Base-by-base conservation (phyloP, 2,329 filamentous ascomycete species). In the Pestalotiopsis sp. region DNA sequence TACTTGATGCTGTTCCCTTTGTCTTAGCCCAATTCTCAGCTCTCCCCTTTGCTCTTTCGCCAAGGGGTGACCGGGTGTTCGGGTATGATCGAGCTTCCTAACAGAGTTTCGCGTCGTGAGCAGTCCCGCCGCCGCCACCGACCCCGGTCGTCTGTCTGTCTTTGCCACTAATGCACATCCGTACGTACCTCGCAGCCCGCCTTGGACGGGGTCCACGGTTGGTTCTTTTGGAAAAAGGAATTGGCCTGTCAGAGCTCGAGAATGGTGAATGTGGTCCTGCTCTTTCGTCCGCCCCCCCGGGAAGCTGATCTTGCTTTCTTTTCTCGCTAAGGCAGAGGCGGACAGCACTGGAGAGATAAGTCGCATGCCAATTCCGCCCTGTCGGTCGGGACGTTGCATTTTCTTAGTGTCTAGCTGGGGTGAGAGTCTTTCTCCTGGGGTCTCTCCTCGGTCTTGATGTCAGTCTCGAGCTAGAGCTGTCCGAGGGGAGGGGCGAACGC, bases 171-270 rank as follows among this genome's bases (percentile, higher is more conserved):
- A 64, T 64, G 61, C 61, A 52, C 6, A n/a, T 17, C 27, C 57
- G 38, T 31, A 52, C 61, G 38, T 31, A 52, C 40, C n/a, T 20
- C 61, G 61, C 61, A 40, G 41, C 20, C 61, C 40, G 61, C 41
- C 14, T 3, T 14, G 23, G 13, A 7, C 27, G 9, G n/a, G 36
- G 20, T 40, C 36, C 23, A 59, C 23, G n/a, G 36, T 36, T 62
- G 14, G 23, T n/a, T 4, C 40, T 67, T 66, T 68, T 66, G 65
- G 9, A 4, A 17, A 52, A 52, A 52, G 45, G 62, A 23, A 69
- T 70, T 73, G 74, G 73, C 75, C 74, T 75, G 70, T 76, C 72
- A 76, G 63, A 69, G 56, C 45, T 67, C 70, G 69, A 69, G 71
- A 66, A 66, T 73, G 66, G 66, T 69, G 66, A 74, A 76, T 72